Evolutionary conservation across 805 yeast species (phyloP).

Genomic region (Nematodospora valgi): DNA sequence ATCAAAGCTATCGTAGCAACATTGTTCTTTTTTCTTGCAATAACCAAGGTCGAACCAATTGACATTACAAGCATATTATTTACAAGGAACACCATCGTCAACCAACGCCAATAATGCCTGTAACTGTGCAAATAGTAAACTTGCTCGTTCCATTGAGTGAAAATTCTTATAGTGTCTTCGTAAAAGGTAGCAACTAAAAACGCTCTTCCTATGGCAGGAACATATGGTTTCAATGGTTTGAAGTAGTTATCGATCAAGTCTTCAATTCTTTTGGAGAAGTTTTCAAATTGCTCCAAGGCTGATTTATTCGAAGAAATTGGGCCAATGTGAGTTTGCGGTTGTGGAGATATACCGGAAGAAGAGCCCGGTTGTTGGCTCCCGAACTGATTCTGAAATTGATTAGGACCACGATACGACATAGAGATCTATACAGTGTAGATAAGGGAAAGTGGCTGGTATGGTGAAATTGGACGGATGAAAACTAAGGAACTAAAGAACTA

Average conservation of each 20-base stretch:
- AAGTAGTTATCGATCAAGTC: conserved; percentile 48
- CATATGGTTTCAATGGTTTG: conserved; percentile 60
- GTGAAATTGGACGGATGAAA: too few species aligned
- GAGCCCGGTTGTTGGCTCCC: conserved; percentile 9
- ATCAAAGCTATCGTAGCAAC: conserved; percentile 69
- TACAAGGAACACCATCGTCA: conserved; percentile 69
- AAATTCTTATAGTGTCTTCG: conserved; percentile 83
- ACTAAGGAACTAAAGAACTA: too few species aligned
- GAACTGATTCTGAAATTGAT: conserved; percentile 40
- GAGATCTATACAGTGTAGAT: too few species aligned
- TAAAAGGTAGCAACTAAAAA: conserved; percentile 90
- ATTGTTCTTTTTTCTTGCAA: conserved; percentile 63
- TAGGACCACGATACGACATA: conserved; percentile 46
- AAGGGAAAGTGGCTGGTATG: too few species aligned
- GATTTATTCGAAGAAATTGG: conserved; percentile 28
- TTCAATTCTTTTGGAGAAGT: conserved; percentile 52
- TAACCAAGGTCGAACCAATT: conserved; percentile 65
- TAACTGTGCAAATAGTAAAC: conserved; percentile 76
- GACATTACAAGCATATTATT: conserved; percentile 68
- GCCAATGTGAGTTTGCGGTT: conserved; percentile 23
- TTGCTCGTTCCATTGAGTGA: conserved; percentile 89
- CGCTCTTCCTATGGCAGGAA: conserved; percentile 85
- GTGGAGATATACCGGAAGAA: conserved; percentile 7
- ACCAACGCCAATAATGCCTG: conserved; percentile 73
- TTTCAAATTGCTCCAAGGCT: conserved; percentile 44